phyloP scores from a whole-genome alignment of 2,329 filamentous ascomycete genomes.

The Penicillium sp. region DNA sequence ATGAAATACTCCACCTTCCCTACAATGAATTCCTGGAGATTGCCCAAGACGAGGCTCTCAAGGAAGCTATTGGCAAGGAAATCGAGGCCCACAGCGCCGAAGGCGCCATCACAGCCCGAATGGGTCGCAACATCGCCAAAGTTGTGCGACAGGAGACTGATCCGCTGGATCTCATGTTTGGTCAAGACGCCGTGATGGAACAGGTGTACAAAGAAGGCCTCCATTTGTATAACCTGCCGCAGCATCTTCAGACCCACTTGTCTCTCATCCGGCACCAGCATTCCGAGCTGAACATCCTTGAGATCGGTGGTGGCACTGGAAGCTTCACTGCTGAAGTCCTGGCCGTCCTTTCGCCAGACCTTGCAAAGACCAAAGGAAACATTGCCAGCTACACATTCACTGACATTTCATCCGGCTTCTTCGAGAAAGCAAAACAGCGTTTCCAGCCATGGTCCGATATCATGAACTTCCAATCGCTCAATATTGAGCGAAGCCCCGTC shows the following conservation, averaged over 20 bases:
- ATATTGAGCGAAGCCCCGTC: slow-evolving; percentile 27
- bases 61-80: slow-evolving; percentile 19
- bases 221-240: slow-evolving; percentile 20
- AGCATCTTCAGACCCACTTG: slow-evolving; percentile 17
- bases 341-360: slow-evolving; percentile 12
- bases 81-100: slow-evolving; percentile 25
- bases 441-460: slow-evolving; percentile 22
- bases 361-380: slow-evolving; percentile 1
- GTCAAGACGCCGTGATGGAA: slow-evolving; percentile 30
- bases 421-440: slow-evolving; percentile 24
- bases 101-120: slow-evolving; percentile 29
- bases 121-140: slow-evolving; percentile 29
- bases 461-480: slow-evolving; percentile 28
- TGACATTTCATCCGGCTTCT: slow-evolving; percentile 30
- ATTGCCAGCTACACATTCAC: slow-evolving; percentile 28
- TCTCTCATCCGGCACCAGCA: slow-evolving; percentile 19
- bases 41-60: slow-evolving; percentile 17
- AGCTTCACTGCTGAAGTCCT: slow-evolving; percentile 23
- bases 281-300: slow-evolving; percentile 17
- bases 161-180: slow-evolving; percentile 34
- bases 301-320: slow-evolving; percentile 32
- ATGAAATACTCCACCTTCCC: slow-evolving; percentile 24
- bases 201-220: slow-evolving; percentile 27
- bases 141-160: slow-evolving; percentile 28
- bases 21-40: slow-evolving; percentile 20